Evolutionary conservation across 2,329 filamentous ascomycete genomes (phyloP).

Genomic region (Calonectria honghensis): DNA sequence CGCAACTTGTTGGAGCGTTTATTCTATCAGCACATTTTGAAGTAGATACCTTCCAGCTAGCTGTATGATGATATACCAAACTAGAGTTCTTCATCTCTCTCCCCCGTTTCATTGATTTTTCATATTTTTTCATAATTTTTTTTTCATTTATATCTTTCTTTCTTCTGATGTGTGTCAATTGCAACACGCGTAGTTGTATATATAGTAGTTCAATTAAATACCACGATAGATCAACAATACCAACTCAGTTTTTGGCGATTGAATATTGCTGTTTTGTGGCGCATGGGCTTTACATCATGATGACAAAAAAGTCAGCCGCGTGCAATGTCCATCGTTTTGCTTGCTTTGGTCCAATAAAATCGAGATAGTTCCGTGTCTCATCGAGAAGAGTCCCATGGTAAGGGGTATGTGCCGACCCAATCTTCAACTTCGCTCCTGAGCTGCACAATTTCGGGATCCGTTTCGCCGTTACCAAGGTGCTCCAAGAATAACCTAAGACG

Average conservation of each 20-base stretch:
- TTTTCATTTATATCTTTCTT: neutral
- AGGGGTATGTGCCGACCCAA: conserved; percentile 84
- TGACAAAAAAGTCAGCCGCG: neutral
- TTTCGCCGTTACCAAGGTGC: conserved; percentile 80
- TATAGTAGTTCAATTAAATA: too few relatives aligned
- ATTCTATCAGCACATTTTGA: conserved; percentile 2
- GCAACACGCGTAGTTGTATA: too few relatives aligned
- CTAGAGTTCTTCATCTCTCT: neutral
- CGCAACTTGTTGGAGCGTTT: neutral
- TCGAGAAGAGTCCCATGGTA: conserved; percentile 77
- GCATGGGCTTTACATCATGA: too few relatives aligned
- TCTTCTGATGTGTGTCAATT: too few relatives aligned
- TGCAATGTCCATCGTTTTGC: conserved; percentile 19
- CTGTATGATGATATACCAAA: conserved; percentile 22
- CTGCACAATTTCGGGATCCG: conserved; percentile 82
- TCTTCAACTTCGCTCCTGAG: conserved; percentile 84
- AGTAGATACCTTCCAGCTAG: conserved; percentile 13
- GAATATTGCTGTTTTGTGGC: neutral
- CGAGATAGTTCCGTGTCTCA: conserved; percentile 41
- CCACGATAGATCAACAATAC: too few relatives aligned
- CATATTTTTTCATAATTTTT: too few relatives aligned
- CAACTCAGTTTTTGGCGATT: neutral
- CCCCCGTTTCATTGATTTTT: too few relatives aligned
- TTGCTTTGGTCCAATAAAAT: neutral
- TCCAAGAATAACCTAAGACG: conserved; percentile 81